phyloP scores from a whole-genome alignment of 2,329 filamentous ascomycete genomes.

The Exserohilum turcica region DNA sequence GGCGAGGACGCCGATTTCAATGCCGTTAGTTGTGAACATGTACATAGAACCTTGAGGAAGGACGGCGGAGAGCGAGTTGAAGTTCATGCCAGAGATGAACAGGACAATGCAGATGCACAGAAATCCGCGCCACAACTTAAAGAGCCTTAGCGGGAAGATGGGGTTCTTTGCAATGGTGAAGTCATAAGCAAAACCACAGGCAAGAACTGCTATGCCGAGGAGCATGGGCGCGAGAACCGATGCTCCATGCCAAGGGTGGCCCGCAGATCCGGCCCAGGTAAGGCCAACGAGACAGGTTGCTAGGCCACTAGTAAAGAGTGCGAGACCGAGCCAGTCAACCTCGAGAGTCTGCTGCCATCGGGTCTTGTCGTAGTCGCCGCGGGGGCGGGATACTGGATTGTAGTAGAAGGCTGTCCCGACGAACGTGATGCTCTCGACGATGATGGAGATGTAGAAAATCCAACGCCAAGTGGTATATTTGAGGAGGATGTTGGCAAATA shows the following conservation, averaged over 20 bases:
- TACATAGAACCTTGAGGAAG: neutral
- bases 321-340: neutral
- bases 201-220: neutral
- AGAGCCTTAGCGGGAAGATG: neutral
- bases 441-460: neutral
- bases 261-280: neutral
- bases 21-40: neutral
- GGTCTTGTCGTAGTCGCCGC: neutral
- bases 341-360: neutral
- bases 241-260: neutral
- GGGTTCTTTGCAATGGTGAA: neutral
- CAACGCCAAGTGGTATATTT: neutral
- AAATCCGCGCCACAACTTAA: neutral
- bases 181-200: neutral
- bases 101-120: neutral
- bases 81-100: neutral
- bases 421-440: neutral
- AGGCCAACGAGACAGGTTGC: neutral
- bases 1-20: neutral
- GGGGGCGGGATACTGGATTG: neutral
- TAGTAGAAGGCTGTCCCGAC: neutral
- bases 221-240: neutral
- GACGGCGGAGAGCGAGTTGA: neutral
- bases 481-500: neutral
- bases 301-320: neutral